Evolutionary conservation across 2,329 filamentous ascomycete species (phyloP), one percentile per base, ranked within the genome.

Genomic region (Anisogramma anomala): DNA sequence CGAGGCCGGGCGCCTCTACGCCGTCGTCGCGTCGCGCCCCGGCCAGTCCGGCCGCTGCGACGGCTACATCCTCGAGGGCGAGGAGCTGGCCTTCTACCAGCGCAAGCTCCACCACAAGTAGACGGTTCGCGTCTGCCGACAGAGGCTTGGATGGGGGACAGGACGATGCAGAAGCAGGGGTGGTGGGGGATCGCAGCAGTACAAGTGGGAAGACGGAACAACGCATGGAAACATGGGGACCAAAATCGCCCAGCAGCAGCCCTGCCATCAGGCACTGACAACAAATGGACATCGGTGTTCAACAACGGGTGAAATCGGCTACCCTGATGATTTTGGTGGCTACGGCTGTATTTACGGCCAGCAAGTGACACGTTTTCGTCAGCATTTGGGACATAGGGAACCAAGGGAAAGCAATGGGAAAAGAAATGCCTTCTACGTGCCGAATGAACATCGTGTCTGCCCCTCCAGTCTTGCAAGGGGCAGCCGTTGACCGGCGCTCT

Each of bases 71-170:
- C 77, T 98, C 55, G 91, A 98, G 82, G 91, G 91, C 61, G 91
- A 98, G 70, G 91, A 98, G 81, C 79, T 98, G 62, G 87, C 88
- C 68, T 98, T 98, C 84, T 98, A 98, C 86, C 88, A 94, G 82
- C 84, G 84, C 74, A 88, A 88, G 73, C 86, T 96, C 69, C 84
- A 91, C 69, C 84, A 91, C 81, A 96, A 94, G 79, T 96, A 95
- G 74, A 76, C 22, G 43, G 5, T 17, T 10, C 10, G 14, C 26
- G 30, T 26, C 9, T 17, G 23, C 22, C 47, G 53, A 35, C 17
- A 20, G 35, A 28, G 10, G 13, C 27, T 17, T 25, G 13, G 31
- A n/a, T n/a, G n/a, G n/a, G n/a, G n/a, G n/a, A n/a, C n/a, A n/a
- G n/a, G n/a, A n/a, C n/a, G n/a, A n/a, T n/a, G n/a, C n/a, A n/a